phyloP scores from a whole-genome alignment of 2,329 filamentous ascomycete genomes.

The Plectosphaerella plurivora region DNA sequence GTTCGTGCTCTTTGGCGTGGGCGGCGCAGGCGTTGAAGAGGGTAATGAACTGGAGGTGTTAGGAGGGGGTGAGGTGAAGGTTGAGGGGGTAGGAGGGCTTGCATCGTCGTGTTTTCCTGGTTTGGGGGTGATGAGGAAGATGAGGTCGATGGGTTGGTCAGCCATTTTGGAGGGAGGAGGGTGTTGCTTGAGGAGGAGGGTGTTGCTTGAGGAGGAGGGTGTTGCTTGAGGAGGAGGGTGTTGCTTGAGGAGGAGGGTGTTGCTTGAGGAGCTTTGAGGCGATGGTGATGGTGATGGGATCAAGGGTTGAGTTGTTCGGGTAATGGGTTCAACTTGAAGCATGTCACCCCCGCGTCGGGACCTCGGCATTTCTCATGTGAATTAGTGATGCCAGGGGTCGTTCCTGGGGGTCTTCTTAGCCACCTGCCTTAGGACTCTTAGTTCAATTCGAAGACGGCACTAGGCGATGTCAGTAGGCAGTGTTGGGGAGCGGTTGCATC shows the following conservation, averaged over 20 bases:
- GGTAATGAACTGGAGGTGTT: conserved; percentile 13
- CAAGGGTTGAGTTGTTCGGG: too few relatives aligned
- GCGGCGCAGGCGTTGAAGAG: conserved; percentile 16
- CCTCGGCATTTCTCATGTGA: too few relatives aligned
- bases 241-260: background rate
- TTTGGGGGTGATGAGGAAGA: conserved; percentile 20
- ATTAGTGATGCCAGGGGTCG: too few relatives aligned
- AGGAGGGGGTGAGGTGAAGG: background rate
- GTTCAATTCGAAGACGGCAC: too few relatives aligned
- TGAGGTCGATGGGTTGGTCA: conserved; percentile 14
- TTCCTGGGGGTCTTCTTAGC: too few relatives aligned
- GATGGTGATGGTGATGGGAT: background rate
- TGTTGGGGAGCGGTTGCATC: too few relatives aligned
- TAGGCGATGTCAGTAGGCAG: too few relatives aligned
- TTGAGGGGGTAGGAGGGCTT: conserved; percentile 4
- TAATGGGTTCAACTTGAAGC: too few relatives aligned
- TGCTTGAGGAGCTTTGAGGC: background rate
- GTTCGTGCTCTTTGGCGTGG: conserved; percentile 18
- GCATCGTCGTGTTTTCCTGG: conserved; percentile 17
- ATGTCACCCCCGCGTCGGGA: too few relatives aligned
- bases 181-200: background rate
- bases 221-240: too few relatives aligned
- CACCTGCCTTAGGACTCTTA: too few relatives aligned
- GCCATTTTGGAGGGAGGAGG: conserved; percentile 7
- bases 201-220: too few relatives aligned